Percentiles rank a stretch among this genome's conserved stretches.
Evolutionary conservation across 176 grass and related monocot genomes (phyloP).

Genomic region (Pontederia crassipes): DNA sequence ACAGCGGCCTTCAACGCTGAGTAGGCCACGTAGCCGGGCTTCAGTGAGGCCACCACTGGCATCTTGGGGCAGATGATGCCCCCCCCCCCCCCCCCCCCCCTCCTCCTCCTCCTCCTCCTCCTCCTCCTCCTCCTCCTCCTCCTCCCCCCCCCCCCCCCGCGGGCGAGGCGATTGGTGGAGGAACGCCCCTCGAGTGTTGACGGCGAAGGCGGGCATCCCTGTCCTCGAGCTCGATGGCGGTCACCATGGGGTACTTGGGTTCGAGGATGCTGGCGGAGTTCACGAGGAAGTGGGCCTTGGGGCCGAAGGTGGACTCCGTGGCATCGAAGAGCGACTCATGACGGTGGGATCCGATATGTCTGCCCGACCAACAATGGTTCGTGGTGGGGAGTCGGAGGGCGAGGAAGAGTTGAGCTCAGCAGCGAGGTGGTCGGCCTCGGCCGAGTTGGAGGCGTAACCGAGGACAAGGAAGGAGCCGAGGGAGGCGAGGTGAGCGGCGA

Average conservation of each 20-base stretch:
- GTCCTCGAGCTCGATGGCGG: background rate
- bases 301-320: background rate
- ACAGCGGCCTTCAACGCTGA: slow-evolving; percentile 2
- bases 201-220: background rate
- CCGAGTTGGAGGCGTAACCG: no score
- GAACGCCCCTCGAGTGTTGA: background rate
- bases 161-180: background rate
- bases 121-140: no score
- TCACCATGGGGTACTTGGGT: background rate
- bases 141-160: no score
- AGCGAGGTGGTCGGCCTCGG: no score
- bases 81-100: no score
- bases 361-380: no score
- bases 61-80: background rate
- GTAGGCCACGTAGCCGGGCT: background rate
- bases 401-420: no score
- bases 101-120: no score
- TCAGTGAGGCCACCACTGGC: no score
- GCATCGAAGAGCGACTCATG: background rate
- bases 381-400: background rate
- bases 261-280: background rate
- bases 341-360: background rate
- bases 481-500: no score
- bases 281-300: background rate
- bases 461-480: no score